Base-by-base conservation (phyloP, 106 monocot genomes). In the Hemerocallis citrina region DNA sequence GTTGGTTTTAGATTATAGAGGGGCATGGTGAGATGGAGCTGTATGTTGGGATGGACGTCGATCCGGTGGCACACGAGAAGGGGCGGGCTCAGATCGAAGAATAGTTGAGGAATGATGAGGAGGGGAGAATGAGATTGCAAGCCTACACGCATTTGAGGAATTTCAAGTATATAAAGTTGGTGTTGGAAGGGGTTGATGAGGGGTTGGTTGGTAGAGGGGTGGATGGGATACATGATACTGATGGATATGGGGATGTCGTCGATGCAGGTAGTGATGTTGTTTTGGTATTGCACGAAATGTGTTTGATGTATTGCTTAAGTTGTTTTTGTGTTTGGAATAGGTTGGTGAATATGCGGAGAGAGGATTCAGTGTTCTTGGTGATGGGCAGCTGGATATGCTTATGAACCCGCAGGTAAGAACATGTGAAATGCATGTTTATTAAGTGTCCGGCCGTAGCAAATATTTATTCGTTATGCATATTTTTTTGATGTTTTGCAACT, bases 201-300 rank as follows among this genome's bases (percentile, higher is more conserved):
- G 56, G 63, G 6, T 43, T 79, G 8, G 29, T 72, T 0, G 29
- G 45, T 13, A 55, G 40, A 7, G 77, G 85, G 27, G 69, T 92
- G 13, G 85, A 92, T 46, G 96, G 96, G n/a, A n/a, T n/a, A n/a
- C n/a, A n/a, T n/a, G 0, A 82, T 98, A 62, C 41, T 98, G 48
- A 85, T 98, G 83, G 96, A 98, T 74, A 65, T 98, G 20, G 96
- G 96, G 35, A 74, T 98, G 74, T 98, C 96, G n/a, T 98, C 96
- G 29, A 98, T 92, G 88, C 95, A 96, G 86, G 95, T 81, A 61
- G 24, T 24, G 13, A 5, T 4, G 4, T n/a, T 22, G n/a, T n/a
- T n/a, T n/a, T n/a, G n/a, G n/a, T 15, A 9, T 54, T 40, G 59
- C 59, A 24, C 14, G 36, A 22, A 59, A 38, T 8, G 3, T 24